A percentile compares a stretch with the other conserved stretches of the same genome.
Conservation (phyloP, 352 stramenopile species). For the Pythium rishiriense region DNA sequence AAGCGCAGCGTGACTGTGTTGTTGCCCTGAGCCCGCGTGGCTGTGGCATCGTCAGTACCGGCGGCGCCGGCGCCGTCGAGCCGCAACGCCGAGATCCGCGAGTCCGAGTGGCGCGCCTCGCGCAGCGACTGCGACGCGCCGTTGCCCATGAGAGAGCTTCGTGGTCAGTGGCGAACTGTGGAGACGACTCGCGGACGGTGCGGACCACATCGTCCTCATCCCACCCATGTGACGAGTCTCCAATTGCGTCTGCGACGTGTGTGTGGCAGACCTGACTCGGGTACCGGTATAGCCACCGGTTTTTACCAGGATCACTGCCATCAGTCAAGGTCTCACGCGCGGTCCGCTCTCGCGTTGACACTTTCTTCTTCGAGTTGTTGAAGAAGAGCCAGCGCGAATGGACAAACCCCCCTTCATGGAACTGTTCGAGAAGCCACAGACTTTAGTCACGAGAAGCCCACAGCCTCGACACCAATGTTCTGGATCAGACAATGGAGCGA, state of each 20-base stretch:
- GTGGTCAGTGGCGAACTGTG: too few species aligned
- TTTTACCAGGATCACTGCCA: not conserved
- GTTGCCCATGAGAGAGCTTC: constrained; percentile 32
- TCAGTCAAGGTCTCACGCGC: too few species aligned
- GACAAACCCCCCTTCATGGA: not conserved
- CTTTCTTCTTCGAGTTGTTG: too few species aligned
- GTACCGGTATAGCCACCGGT: constrained; percentile 1
- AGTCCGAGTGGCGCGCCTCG: constrained; percentile 24
- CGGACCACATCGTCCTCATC: constrained; percentile 2
- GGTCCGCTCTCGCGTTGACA: too few species aligned
- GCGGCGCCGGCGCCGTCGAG: not conserved
- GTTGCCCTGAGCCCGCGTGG: constrained; percentile 5
- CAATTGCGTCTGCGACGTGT: constrained; percentile 27
- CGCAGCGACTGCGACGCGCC: constrained; percentile 23
- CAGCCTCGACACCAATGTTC: too few species aligned
- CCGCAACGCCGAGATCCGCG: constrained; percentile 17
- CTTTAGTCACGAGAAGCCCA: not conserved
- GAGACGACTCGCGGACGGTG: too few species aligned
- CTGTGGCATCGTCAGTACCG: not conserved
- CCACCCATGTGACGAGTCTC: not conserved
- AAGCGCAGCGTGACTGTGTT: constrained; percentile 23
- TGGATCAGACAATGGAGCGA: not conserved
- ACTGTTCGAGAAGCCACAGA: not conserved
- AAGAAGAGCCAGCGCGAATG: not conserved
- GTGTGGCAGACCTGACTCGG: not conserved